A percentile compares a stretch with the other conserved stretches of the same genome.
Conservation (phyloP, 1,284 basidiomycete genomes). For the Austroboletus niveus region DNA sequence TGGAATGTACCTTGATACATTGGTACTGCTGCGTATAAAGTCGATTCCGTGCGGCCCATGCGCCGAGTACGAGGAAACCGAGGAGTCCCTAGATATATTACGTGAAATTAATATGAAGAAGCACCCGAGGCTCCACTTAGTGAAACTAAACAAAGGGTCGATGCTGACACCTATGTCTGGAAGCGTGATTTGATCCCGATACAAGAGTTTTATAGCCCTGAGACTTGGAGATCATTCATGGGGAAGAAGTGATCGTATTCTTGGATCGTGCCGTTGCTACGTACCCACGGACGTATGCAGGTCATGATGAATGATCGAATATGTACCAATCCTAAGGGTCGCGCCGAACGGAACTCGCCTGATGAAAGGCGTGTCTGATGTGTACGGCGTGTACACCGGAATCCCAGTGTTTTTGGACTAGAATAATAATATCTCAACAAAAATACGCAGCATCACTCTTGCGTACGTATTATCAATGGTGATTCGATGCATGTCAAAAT, state of each 20-base stretch:
- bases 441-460: background rate
- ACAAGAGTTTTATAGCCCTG: conserved; percentile 33
- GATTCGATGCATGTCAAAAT: conserved; percentile 78
- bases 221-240: conserved; percentile 35
- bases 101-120: conserved; percentile 3
- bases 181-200: conserved; percentile 2
- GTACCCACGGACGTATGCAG: conserved; percentile 54
- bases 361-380: conserved; percentile 43
- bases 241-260: conserved; percentile 57
- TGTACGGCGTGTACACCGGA: conserved; percentile 53
- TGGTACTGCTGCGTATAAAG: background rate
- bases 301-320: conserved; percentile 41
- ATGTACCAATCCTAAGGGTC: background rate
- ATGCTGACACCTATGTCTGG: conserved; percentile 2
- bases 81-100: background rate
- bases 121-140: background rate
- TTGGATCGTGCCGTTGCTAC: conserved; percentile 55
- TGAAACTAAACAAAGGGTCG: background rate
- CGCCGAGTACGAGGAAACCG: background rate
- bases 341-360: conserved; percentile 44
- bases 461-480: conserved; percentile 44
- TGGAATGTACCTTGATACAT: background rate
- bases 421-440: background rate
- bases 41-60: background rate
- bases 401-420: conserved; percentile 56